phyloP scores from a whole-genome alignment of 495 filamentous ascomycete species.

The Lasiosphaeria ovina region DNA sequence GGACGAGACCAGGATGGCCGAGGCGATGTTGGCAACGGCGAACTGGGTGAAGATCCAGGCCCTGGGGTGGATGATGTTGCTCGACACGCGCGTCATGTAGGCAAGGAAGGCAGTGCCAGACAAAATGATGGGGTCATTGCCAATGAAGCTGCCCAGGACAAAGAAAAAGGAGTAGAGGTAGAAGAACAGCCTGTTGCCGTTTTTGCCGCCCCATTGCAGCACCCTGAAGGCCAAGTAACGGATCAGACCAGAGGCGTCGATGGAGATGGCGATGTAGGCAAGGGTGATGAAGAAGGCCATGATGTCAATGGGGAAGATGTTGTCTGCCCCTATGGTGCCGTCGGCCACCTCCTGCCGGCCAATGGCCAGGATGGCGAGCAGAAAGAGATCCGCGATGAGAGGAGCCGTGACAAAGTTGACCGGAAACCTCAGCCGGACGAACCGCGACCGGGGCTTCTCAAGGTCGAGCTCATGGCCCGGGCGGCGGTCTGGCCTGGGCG shows the following conservation, averaged over 20 bases:
- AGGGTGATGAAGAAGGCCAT: constrained; percentile 67
- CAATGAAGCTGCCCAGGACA: constrained; percentile 60
- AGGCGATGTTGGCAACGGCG: constrained; percentile 64
- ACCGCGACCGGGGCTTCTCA: constrained; percentile 17
- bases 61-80: constrained; percentile 62
- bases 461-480: background rate
- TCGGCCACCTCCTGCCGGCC: constrained; percentile 58
- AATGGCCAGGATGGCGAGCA: constrained; percentile 62
- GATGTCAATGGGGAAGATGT: constrained; percentile 62
- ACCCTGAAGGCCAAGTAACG: constrained; percentile 65
- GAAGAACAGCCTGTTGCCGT: constrained; percentile 61
- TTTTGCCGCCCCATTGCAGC: constrained; percentile 59
- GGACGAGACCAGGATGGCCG: constrained; percentile 66
- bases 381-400: constrained; percentile 62
- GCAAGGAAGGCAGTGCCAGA: constrained; percentile 68
- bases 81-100: constrained; percentile 68
- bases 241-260: constrained; percentile 67
- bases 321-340: constrained; percentile 58
- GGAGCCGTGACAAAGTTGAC: constrained; percentile 67
- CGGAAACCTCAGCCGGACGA: constrained; percentile 52
- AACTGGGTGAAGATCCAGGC: constrained; percentile 72
- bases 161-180: constrained; percentile 70
- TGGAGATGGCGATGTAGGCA: constrained; percentile 73
- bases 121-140: constrained; percentile 68
- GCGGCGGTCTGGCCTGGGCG: constrained; percentile 29